Percentiles rank a stretch among this genome's conserved stretches.
Conservation (phyloP, 164 flowering plant species). For the Stephania cephalantha region DNA sequence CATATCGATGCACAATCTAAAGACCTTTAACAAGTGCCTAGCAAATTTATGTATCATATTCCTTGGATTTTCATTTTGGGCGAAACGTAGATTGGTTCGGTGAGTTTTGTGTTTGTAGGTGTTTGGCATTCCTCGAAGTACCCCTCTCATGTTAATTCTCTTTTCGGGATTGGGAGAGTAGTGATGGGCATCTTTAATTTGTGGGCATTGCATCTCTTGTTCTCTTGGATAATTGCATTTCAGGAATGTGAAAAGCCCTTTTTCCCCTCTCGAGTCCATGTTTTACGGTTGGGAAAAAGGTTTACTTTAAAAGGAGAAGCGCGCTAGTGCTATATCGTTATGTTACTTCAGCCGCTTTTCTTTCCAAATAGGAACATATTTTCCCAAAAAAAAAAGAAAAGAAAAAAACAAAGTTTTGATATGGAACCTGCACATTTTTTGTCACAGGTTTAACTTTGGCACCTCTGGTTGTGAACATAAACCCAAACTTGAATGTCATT, state of each 20-base stretch:
- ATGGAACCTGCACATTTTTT: slow-evolving; percentile 2
- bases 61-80: neutral
- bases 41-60: neutral
- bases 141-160: too few species aligned
- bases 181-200: too few species aligned
- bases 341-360: neutral
- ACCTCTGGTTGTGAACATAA: slow-evolving; percentile 76
- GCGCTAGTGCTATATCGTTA: too few species aligned
- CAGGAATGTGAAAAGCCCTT: neutral
- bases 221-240: neutral
- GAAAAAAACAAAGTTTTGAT: neutral
- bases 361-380: neutral
- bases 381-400: neutral
- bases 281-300: neutral
- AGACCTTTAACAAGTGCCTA: too few species aligned
- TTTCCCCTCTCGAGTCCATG: neutral
- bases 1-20: too few species aligned
- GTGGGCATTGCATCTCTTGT: too few species aligned
- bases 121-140: neutral
- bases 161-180: too few species aligned
- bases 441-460: slow-evolving; percentile 79
- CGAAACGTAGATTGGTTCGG: neutral
- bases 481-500: slow-evolving; percentile 90
- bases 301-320: neutral
- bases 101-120: neutral